phyloP scores from a whole-genome alignment of 176 grass and related monocot species.

The Triticum dicoccoides region DNA sequence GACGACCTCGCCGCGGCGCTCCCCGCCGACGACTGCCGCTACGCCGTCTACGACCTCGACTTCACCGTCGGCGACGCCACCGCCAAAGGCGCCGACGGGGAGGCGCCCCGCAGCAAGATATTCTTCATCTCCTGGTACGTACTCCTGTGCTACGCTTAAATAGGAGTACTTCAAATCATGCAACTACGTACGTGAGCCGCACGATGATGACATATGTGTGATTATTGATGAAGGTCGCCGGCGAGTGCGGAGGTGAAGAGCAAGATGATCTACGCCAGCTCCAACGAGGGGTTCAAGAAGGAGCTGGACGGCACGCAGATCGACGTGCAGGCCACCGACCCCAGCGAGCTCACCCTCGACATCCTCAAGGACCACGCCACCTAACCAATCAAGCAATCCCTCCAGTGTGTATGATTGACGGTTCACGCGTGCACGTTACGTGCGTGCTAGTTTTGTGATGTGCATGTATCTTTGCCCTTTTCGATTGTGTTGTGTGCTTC shows the following conservation, averaged over 20 bases:
- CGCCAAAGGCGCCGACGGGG: neutral
- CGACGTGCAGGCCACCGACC: slow-evolving; percentile 51
- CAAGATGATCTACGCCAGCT: slow-evolving; percentile 68
- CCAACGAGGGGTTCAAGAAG: slow-evolving; percentile 49
- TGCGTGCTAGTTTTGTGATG: neutral
- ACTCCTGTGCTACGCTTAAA: too few relatives aligned
- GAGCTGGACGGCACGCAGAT: slow-evolving; percentile 61
- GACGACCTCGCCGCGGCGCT: slow-evolving; percentile 40
- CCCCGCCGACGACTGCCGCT: slow-evolving; percentile 55
- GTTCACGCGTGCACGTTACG: neutral
- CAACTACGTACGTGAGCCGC: too few relatives aligned
- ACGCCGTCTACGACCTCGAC: slow-evolving; percentile 63
- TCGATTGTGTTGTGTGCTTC: neutral
- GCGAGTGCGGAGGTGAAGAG: slow-evolving; percentile 46
- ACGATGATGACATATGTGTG: too few relatives aligned
- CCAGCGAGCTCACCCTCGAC: slow-evolving; percentile 44
- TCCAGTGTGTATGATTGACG: too few relatives aligned
- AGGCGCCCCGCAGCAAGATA: slow-evolving; percentile 48
- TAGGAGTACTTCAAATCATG: too few relatives aligned
- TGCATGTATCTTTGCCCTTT: neutral
- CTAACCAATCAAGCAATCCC: neutral
- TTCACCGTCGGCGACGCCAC: slow-evolving; percentile 47
- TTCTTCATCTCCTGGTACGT: slow-evolving; percentile 48
- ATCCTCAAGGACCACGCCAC: slow-evolving; percentile 28
- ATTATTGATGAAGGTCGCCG: slow-evolving; percentile 24